Evolutionary conservation across 495 filamentous ascomycete species (phyloP), one percentile per base, ranked within the genome.

Genomic region (Penicillium pulvis): DNA sequence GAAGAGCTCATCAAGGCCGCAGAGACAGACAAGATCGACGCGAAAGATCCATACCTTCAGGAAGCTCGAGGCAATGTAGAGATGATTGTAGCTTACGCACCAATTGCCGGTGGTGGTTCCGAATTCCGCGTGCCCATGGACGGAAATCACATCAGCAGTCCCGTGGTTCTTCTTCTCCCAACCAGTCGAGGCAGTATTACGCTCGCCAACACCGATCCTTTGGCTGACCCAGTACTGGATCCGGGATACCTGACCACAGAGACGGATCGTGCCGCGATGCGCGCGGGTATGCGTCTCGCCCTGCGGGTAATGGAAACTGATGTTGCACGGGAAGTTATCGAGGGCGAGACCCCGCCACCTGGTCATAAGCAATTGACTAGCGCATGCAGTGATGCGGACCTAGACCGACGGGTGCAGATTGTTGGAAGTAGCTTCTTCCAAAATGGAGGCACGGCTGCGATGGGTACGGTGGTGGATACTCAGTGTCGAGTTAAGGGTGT

Each of bases 401-500:
- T 52, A 19, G n/a, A 52, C 19, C 50, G 50, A 11, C 20, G 35
- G 26, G 26, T 53, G 35, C 14, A 26, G 33, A 53, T 28, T 30
- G 35, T 44, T 2, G 9, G 51, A 6, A 26, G 14, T 26, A 20
- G 17, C 19, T 46, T 53, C 16, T 35, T 17, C 51, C 35, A 53
- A 5, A 35, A 35, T 35, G 8, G 35, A 1, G 62, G 62, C 14
- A 65, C 62, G 1, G 45, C 48, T 20, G 58, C 71, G 0, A 75
- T 76, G 73, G 72, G 72, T 3, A 57, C 45, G 12, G 70, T 75
- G 14, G 66, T 75, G 16, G 70, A 75, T 51, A 56, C 59, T 6
- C 53, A 72, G 26, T 63, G 71, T 6, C 61, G 55, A 20, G 70
- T 75, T 6, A 67, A 62, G 16, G 70, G 72, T 1, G 60, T 75